Base-by-base conservation (phyloP, 2,329 filamentous ascomycete species). In the Sporothrix phasma region DNA sequence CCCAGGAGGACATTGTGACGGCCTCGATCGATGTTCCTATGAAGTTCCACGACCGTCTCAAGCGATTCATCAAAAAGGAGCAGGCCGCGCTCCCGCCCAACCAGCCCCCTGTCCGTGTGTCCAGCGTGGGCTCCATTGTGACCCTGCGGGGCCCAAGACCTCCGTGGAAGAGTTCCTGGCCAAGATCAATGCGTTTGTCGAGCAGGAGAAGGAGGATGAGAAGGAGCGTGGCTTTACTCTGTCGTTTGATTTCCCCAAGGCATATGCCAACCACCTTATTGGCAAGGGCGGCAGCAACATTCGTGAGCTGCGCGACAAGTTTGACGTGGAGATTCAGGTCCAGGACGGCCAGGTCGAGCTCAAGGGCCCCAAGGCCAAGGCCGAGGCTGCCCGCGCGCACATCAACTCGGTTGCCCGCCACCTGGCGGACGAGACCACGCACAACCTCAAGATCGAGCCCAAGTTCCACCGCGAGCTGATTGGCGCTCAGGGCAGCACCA, bases 401-500 rank as follows among this genome's bases (percentile, higher is more conserved):
- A 97, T 99, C 69, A 80, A 87, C 67, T 83, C 86, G 45, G 79
- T 97, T 68, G 88, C 84, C 46, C 91, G 89, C 74, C 89, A 89
- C 73, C 84, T 96, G 71, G 92, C 95, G 62, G 94, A 99, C 71
- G 94, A 99, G 78, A 86, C 89, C 5, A 96, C 88, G 1, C 88
- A 96, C 74, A 80, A 85, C 13, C 81, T 99, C 63, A 96, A 95
- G 80, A 89, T 99, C 69, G 90, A 95, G 64, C 88, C 93, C 63
- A 91, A 96, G 77, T 97, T 89, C 76, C 94, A 99, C 77, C 85
- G 91, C 66, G 92, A 97, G 74, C 81, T 99, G 63, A 99, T 99
- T 70, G 94, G 94, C 58, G 84, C 90, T 22, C 88, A 90, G 71
- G 94, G 94, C 66, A 85, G 81, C 72, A 90, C 95, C 73, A 93